phyloP scores from a whole-genome alignment of 176 grass and related monocot species.

The Bromus sterilis region DNA sequence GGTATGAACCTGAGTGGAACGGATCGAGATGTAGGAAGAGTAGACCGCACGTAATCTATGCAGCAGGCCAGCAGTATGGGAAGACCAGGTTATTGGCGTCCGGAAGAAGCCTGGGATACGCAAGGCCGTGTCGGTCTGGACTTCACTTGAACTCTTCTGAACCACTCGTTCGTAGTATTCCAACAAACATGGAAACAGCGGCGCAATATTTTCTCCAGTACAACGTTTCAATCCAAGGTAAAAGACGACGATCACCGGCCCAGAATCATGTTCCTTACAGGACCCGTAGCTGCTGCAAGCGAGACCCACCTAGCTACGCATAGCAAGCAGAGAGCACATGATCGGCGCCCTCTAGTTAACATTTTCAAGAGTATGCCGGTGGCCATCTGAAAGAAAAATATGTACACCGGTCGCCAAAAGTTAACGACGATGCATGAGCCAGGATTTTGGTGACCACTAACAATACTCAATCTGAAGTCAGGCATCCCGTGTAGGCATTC shows the following conservation, averaged over 20 bases:
- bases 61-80: too few species aligned
- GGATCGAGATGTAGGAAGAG: background rate
- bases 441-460: background rate
- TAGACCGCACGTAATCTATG: background rate
- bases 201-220: background rate
- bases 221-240: background rate
- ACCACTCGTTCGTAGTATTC: background rate
- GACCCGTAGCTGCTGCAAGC: too few species aligned
- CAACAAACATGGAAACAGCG: background rate
- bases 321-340: background rate
- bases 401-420: too few species aligned
- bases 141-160: background rate
- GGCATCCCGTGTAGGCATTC: background rate
- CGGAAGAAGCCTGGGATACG: background rate
- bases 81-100: background rate
- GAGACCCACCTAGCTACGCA: too few species aligned
- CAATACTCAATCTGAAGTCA: background rate
- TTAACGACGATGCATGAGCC: too few species aligned
- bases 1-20: background rate
- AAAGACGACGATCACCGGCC: too few species aligned
- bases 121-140: background rate
- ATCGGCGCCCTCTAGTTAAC: background rate
- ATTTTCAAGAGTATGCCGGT: background rate
- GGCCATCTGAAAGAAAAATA: too few species aligned
- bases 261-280: too few species aligned